These are phyloP conservation scores for Rhizophagus clarus DNA, from an alignment of 192 early-diverging fungal genomes.

Conservation along the genomic window DNA sequence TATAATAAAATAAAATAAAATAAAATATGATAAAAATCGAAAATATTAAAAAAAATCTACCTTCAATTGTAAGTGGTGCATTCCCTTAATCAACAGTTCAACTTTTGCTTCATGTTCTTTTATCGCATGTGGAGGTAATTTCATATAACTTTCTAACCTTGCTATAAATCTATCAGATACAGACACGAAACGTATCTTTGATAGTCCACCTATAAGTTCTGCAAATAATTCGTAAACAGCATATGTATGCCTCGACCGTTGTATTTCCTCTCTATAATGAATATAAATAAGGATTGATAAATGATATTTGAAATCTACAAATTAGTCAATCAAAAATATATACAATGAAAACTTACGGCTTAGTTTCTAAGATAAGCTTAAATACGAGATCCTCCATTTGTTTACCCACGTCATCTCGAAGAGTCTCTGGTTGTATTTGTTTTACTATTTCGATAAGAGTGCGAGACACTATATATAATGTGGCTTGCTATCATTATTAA, in stretches of 20 bases:
- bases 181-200: constrained; percentile 85
- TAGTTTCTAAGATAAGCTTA: constrained; percentile 80
- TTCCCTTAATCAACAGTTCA: constrained; percentile 83
- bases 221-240: constrained; percentile 92
- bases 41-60: constrained; percentile 45
- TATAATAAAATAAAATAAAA: no score
- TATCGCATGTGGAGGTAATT: constrained; percentile 52
- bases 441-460: constrained; percentile 84
- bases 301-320: background rate
- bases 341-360: constrained; percentile 69
- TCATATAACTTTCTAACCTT: constrained; percentile 77
- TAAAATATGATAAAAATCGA: no score
- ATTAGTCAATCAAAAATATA: background rate
- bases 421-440: constrained; percentile 65
- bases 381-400: constrained; percentile 95
- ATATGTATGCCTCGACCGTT: constrained; percentile 74
- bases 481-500: constrained; percentile 22
- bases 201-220: constrained; percentile 90
- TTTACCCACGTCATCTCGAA: constrained; percentile 82
- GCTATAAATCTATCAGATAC: constrained; percentile 94
- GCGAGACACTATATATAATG: constrained; percentile 87
- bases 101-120: constrained; percentile 76
- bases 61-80: constrained; percentile 90
- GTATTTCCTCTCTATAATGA: constrained; percentile 58
- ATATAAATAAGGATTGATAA: background rate